Evolutionary conservation across 768 basidiomycete species (phyloP), one percentile per base, ranked within the genome.

Genomic region (Mycena galericulata): DNA sequence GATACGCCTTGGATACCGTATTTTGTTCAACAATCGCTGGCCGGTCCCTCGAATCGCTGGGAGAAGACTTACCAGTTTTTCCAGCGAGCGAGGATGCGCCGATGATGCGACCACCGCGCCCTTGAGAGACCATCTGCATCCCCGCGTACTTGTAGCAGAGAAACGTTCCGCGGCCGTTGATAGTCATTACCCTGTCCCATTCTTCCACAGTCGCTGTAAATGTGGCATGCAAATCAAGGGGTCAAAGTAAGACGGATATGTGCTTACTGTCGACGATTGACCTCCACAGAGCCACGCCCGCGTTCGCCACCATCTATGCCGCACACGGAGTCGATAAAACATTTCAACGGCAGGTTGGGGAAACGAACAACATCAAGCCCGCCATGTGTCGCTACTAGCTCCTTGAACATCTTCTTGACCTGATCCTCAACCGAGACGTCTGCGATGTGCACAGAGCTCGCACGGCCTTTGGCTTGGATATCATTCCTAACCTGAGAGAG

Each of bases 61-160:
- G 45, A 46, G 34, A 36, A 4, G 24, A n/a, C 50, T 1, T 10
- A 53, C 50, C 32, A 32, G 11, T 32, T 12, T 53, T 53, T 20
- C 50, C 50, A 27, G 17, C 29, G 15, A 53, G 20, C 5, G 50
- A 53, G 20, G 12, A 53, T 15, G 50, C 50, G 2, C 50, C 50
- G 18, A 53, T 34, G 12, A 53, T 53, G 8, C 50, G 10, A 10
- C 50, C 50, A 18, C 50, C 50, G 5, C 50, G 10, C 18, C 50
- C 50, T 30, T 53, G 50, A 7, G 17, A n/a, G 30, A 53, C n/a
- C 50, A 53, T 53, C 50, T 53, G 50, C 49, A 50, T 50, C 49
- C 49, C 49, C 27, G 49, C 49, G 18, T 50, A 50, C 27, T 50
- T 50, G 18, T 15, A 53, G 50, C 30, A 53, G 29, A 53, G 50